A percentile compares a stretch with the other conserved stretches of the same genome.
Conservation (phyloP, 345 rosid species). For the Reutealis trisperma region DNA sequence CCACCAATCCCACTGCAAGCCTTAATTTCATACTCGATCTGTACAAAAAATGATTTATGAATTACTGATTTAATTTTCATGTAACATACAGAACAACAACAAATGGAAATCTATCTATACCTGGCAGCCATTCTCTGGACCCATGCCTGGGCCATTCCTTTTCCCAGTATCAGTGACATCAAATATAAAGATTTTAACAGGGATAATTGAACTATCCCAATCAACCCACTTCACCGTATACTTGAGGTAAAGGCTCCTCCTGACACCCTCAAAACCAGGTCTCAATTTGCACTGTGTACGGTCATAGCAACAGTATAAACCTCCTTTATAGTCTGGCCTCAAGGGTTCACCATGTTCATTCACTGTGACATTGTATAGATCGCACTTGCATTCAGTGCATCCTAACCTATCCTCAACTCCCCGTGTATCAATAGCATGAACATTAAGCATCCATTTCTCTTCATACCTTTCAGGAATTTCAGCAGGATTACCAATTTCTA, state of each 20-base stretch:
- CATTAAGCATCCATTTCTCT: constrained; percentile 74
- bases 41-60: constrained; percentile 9
- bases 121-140: constrained; percentile 56
- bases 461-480: constrained; percentile 67
- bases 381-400: constrained; percentile 76
- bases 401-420: constrained; percentile 75
- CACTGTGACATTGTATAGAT: constrained; percentile 66
- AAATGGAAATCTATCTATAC: constrained; percentile 30
- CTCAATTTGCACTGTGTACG: constrained; percentile 56
- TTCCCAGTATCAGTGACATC: constrained; percentile 78
- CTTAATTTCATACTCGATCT: constrained; percentile 73
- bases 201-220: constrained; percentile 60
- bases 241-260: constrained; percentile 54
- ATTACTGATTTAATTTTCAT: not conserved
- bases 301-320: constrained; percentile 71
- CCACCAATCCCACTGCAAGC: constrained; percentile 36
- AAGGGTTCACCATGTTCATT: constrained; percentile 51
- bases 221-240: constrained; percentile 76
- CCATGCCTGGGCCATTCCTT: constrained; percentile 37
- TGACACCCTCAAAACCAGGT: constrained; percentile 50
- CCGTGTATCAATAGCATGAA: constrained; percentile 88
- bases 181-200: constrained; percentile 64
- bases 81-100: not conserved
- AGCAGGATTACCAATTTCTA: constrained; percentile 66
- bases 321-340: constrained; percentile 66